Evolutionary conservation across 2,329 filamentous ascomycete species (phyloP), one percentile per base, ranked within the genome.

Genomic region (Sphaerulina populicola): DNA sequence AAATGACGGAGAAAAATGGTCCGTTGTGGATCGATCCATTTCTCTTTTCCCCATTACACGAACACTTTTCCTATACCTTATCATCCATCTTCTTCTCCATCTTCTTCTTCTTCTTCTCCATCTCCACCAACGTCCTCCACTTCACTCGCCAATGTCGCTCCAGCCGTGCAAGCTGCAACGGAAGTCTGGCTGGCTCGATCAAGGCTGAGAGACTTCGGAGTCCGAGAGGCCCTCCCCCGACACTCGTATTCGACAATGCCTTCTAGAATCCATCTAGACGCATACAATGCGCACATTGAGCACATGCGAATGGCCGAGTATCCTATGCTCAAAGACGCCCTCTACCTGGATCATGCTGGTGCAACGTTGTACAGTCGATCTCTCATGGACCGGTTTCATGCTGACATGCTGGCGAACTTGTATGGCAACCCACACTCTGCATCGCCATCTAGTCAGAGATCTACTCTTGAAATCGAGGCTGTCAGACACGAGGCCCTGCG

Each of bases 341-440:
- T 66, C 42, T 97, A 96, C 67, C 82, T 97, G 51, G 91, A 97
- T 62, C 90, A 97, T 83, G 89, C 89, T 0, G 91, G 89, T n/a
- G 87, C 88, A n/a, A 91, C 90, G 0, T 74, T 65, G 3, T 64
- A 63, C 52, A 64, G 61, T 58, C 91, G 85, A 67, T 89, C 86
- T 29, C 71, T 93, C 21, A 82, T 97, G 68, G 85, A 91, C 58
- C 75, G 72, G 21, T 95, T 94, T 69, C 81, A 87, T 7, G 68
- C 72, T n/a, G 86, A 93, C 53, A 84, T 96, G 77, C 83, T 83
- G 23, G 74, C 78, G 3, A 86, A 82, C 60, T 73, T 97, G 0
- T 89, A 90, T 60, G 91, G 90, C 35, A 97, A 97, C 57, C 91
- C 91, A 0, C 91, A 97, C 69, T 96, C 91, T 0, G 84, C 90